These are phyloP conservation scores for Parietaria judaica DNA, from an alignment of 306 rosid species.

Conservation along the genomic window DNA sequence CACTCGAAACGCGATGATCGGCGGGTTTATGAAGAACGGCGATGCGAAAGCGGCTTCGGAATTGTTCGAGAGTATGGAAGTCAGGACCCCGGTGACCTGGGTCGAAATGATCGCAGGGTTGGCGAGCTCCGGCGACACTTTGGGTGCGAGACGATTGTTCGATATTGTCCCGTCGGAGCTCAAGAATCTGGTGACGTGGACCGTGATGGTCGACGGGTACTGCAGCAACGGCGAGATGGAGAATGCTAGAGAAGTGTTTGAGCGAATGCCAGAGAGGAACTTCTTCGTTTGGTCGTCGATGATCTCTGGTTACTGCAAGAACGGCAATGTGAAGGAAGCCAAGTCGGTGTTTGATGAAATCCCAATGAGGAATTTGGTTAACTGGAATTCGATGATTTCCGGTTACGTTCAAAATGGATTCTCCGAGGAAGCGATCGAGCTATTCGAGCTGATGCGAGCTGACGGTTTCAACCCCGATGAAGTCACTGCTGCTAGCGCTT, in stretches of 20 bases:
- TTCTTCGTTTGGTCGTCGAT: conserved; percentile 66
- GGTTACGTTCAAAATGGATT: conserved; percentile 64
- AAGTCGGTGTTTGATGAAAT: conserved; percentile 28
- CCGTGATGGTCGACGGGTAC: conserved; percentile 74
- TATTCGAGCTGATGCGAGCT: conserved; percentile 38
- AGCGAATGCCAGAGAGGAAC: conserved; percentile 47
- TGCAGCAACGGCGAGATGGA: conserved; percentile 55
- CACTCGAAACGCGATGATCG: conserved; percentile 61
- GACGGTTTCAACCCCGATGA: conserved; percentile 51
- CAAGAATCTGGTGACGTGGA: conserved; percentile 55
- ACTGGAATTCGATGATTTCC: conserved; percentile 68
- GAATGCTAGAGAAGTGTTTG: conserved; percentile 52
- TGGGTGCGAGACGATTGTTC: conserved; percentile 42
- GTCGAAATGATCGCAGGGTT: conserved; percentile 63
- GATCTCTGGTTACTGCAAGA: conserved; percentile 65
- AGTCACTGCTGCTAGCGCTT: conserved; percentile 46
- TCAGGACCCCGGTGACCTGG: conserved; percentile 46
- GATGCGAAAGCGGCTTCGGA: conserved; percentile 35
- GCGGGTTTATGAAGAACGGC: conserved; percentile 43
- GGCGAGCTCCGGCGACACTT: conserved; percentile 43
- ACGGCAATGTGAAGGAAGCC: conserved; percentile 41
- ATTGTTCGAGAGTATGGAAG: conserved; percentile 41
- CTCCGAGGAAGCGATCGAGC: conserved; percentile 41
- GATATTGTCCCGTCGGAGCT: conserved; percentile 38
- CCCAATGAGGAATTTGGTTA: conserved; percentile 47